A percentile compares a stretch with the other conserved stretches of the same genome.
These are phyloP conservation scores for Phytophthora crassamura DNA, from an alignment of 352 stramenopile genomes.

Conservation along the genomic window DNA sequence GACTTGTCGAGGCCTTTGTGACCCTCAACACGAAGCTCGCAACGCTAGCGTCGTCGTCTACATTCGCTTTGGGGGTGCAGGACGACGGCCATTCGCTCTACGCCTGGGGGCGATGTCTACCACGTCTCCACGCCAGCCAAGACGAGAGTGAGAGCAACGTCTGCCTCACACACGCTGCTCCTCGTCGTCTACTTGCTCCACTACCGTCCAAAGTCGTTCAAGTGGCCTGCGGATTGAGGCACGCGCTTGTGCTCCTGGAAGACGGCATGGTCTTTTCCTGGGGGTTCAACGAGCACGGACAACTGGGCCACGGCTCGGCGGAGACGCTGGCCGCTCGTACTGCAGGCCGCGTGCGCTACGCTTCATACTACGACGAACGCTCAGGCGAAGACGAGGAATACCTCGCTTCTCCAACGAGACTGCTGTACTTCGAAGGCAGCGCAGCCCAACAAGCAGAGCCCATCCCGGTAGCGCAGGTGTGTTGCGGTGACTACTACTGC, in stretches of 20 bases:
- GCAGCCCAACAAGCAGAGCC: constrained; percentile 63
- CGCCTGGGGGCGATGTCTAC: constrained; percentile 61
- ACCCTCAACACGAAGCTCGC: constrained; percentile 44
- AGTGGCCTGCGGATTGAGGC: constrained; percentile 59
- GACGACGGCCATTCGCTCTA: constrained; percentile 56
- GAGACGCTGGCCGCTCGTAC: constrained; percentile 58
- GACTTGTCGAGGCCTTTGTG: constrained; percentile 58
- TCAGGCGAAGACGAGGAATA: constrained; percentile 52
- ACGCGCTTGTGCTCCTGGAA: constrained; percentile 59
- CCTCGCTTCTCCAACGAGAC: constrained; percentile 46
- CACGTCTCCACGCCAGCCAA: constrained; percentile 38
- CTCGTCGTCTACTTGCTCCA: constrained; percentile 37
- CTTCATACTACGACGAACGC: constrained; percentile 59
- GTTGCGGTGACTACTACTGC: constrained; percentile 76
- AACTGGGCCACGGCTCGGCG: constrained; percentile 66
- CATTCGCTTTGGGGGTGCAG: constrained; percentile 52
- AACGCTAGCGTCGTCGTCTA: constrained; percentile 46
- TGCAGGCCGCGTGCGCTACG: constrained; percentile 40
- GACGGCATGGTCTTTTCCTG: constrained; percentile 75
- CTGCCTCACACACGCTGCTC: constrained; percentile 27
- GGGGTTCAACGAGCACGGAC: constrained; percentile 83
- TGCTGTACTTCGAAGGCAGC: constrained; percentile 74
- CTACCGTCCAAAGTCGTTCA: constrained; percentile 26
- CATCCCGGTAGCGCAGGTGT: constrained; percentile 60
- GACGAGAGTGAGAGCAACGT: constrained; percentile 9